These are phyloP conservation scores for Cymbidium sinense DNA, from an alignment of 106 monocot genomes.

Conservation along the genomic window DNA sequence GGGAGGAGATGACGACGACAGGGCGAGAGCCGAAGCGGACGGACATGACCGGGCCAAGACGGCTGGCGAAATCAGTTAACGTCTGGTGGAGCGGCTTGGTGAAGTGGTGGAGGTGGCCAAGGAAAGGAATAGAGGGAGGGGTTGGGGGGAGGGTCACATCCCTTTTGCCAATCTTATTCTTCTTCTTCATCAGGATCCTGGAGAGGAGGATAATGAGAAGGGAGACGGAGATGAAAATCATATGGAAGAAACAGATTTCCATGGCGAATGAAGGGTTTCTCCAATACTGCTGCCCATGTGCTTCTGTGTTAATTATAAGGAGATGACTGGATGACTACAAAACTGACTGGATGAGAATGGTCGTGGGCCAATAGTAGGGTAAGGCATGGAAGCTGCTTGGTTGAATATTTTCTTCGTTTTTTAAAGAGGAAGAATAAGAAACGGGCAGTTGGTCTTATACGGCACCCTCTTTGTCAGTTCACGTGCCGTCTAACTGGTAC, in stretches of 20 bases:
- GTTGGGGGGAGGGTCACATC: constrained; percentile 8
- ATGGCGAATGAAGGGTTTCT: background rate
- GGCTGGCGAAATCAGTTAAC: constrained; percentile 12
- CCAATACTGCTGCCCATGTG: background rate
- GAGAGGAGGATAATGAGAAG: background rate
- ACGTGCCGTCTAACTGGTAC: background rate
- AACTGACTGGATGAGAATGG: background rate
- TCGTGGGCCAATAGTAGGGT: background rate
- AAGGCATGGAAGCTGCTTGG: background rate
- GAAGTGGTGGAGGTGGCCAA: constrained; percentile 39
- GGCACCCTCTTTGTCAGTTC: background rate
- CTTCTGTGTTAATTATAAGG: background rate
- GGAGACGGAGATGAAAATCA: background rate
- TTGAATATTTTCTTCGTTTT: background rate
- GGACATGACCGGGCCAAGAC: constrained; percentile 22
- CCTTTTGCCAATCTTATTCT: background rate
- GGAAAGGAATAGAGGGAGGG: constrained; percentile 18
- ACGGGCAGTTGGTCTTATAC: background rate
- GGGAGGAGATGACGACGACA: constrained; percentile 24
- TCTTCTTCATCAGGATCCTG: background rate
- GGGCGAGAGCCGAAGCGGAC: constrained; percentile 33
- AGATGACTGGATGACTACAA: background rate
- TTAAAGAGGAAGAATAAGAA: background rate
- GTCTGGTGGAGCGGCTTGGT: constrained; percentile 21
- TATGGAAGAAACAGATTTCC: background rate